phyloP scores from a whole-genome alignment of 2,329 filamentous ascomycete genomes.

The Orbilia oligospora region DNA sequence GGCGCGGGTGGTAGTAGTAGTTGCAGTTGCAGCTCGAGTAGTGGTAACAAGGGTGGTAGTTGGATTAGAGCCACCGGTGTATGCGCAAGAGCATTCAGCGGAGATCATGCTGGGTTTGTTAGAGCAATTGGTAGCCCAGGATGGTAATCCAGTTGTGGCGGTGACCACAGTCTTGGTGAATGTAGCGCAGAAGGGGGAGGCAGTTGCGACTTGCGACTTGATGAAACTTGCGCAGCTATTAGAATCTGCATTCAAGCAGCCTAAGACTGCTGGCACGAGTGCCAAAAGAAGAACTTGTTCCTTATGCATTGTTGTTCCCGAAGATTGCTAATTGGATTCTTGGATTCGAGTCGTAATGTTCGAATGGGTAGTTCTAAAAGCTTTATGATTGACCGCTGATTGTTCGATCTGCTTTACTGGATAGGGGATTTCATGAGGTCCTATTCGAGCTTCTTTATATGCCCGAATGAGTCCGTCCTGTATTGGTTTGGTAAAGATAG shows the following conservation, averaged over 20 bases:
- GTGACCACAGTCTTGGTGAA: constrained; percentile 64
- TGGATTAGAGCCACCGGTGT: constrained; percentile 38
- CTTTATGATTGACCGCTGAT: neutral
- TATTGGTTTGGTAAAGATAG: too few relatives aligned
- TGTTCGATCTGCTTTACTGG: neutral
- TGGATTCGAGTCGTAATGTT: neutral
- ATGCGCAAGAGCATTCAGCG: constrained; percentile 53
- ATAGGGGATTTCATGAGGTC: neutral
- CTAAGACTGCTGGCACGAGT: constrained; percentile 63
- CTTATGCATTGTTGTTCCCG: constrained; percentile 31
- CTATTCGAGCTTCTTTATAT: constrained; percentile 34
- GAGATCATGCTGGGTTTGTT: constrained; percentile 56
- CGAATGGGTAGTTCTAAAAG: neutral
- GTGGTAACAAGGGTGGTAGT: constrained; percentile 43
- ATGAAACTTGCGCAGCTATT: constrained; percentile 66
- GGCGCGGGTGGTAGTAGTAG: constrained; percentile 7
- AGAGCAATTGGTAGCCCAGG: constrained; percentile 69
- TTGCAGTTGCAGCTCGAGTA: constrained; percentile 13
- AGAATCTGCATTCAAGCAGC: constrained; percentile 65
- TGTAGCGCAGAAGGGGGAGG: constrained; percentile 66
- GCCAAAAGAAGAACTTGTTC: constrained; percentile 62
- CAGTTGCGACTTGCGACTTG: constrained; percentile 65
- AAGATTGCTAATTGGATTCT: neutral
- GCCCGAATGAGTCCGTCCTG: neutral
- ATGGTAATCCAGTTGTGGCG: constrained; percentile 63